Evolutionary conservation across 176 grass and related monocot genomes (phyloP).

Genomic region (Zea luxurians): DNA sequence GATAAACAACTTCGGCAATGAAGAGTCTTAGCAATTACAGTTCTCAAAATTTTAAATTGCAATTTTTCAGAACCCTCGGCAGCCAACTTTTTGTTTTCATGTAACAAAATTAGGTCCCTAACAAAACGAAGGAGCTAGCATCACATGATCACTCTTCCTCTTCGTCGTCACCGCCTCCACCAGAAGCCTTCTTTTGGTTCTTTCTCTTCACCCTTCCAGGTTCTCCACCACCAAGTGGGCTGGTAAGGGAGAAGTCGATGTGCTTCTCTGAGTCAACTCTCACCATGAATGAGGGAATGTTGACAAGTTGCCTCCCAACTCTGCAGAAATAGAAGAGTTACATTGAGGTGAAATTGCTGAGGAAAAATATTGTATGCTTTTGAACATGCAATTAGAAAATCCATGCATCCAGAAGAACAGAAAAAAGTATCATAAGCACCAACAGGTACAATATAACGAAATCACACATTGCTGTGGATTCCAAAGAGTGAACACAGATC

Average conservation of each 20-base stretch:
- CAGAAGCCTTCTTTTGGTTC: slow-evolving; percentile 67
- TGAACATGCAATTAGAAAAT: not conserved
- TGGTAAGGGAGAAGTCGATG: slow-evolving; percentile 73
- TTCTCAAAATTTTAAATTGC: slow-evolving; percentile 21
- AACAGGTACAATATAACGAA: not conserved
- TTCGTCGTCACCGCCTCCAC: slow-evolving; percentile 53
- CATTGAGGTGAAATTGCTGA: not conserved
- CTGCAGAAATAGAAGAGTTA: slow-evolving; percentile 29
- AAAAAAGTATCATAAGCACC: not conserved
- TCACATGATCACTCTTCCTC: slow-evolving; percentile 47
- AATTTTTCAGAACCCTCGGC: not conserved
- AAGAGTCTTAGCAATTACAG: not conserved
- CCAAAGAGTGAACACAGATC: not conserved
- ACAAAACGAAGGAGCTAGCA: slow-evolving; percentile 26
- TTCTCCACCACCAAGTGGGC: slow-evolving; percentile 59
- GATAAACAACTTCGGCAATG: not conserved
- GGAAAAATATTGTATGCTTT: not conserved
- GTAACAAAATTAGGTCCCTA: slow-evolving; percentile 48
- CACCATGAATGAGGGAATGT: slow-evolving; percentile 82
- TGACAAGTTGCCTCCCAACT: slow-evolving; percentile 76
- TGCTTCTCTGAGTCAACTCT: slow-evolving; percentile 78
- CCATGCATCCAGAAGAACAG: not conserved
- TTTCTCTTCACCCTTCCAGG: slow-evolving; percentile 79
- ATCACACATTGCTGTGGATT: not conserved
- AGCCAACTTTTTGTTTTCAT: slow-evolving; percentile 25